A percentile compares a stretch with the other conserved stretches of the same genome.
Conservation (phyloP, 2,329 filamentous ascomycete genomes). For the Westerdykella aurantiaca region DNA sequence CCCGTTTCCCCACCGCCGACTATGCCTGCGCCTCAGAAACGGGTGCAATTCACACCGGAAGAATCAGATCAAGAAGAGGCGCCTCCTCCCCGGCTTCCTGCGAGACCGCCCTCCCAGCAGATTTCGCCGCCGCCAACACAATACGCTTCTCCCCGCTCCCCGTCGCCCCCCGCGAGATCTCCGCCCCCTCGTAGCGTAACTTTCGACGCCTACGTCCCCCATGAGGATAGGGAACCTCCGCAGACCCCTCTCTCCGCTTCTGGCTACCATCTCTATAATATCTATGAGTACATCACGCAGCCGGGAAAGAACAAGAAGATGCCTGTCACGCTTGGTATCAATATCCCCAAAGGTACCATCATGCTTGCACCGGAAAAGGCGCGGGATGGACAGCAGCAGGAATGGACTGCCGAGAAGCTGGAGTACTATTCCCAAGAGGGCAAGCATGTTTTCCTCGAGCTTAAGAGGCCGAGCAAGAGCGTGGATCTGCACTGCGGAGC, state of each 20-base stretch:
- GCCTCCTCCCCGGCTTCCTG: slow-evolving; percentile 56
- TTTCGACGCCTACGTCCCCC: slow-evolving; percentile 40
- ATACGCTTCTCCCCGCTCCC: slow-evolving; percentile 38
- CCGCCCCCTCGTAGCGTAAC: slow-evolving; percentile 37
- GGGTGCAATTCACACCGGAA: slow-evolving; percentile 57
- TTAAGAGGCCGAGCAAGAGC: slow-evolving; percentile 87
- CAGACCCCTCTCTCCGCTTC: slow-evolving; percentile 54
- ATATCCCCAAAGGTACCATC: slow-evolving; percentile 79
- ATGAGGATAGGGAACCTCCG: slow-evolving; percentile 35
- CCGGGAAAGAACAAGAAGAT: slow-evolving; percentile 98
- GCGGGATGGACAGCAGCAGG: slow-evolving; percentile 75
- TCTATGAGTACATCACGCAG: slow-evolving; percentile 94
- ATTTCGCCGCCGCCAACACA: slow-evolving; percentile 47
- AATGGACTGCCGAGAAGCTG: slow-evolving; percentile 92
- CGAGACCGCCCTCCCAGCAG: slow-evolving; percentile 54
- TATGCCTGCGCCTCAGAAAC: slow-evolving; percentile 42
- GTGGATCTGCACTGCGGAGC: slow-evolving; percentile 95
- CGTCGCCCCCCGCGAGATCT: slow-evolving; percentile 26
- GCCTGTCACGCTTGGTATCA: slow-evolving; percentile 94
- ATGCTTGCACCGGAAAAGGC: slow-evolving; percentile 84
- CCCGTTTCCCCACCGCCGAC: slow-evolving; percentile 49
- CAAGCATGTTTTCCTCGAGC: slow-evolving; percentile 93
- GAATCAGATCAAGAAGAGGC: slow-evolving; percentile 60
- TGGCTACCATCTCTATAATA: slow-evolving; percentile 90
- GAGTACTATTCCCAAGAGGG: slow-evolving; percentile 97